These are phyloP conservation scores for Colletotrichum costaricense DNA, from an alignment of 2,329 filamentous ascomycete genomes.

Conservation along the genomic window DNA sequence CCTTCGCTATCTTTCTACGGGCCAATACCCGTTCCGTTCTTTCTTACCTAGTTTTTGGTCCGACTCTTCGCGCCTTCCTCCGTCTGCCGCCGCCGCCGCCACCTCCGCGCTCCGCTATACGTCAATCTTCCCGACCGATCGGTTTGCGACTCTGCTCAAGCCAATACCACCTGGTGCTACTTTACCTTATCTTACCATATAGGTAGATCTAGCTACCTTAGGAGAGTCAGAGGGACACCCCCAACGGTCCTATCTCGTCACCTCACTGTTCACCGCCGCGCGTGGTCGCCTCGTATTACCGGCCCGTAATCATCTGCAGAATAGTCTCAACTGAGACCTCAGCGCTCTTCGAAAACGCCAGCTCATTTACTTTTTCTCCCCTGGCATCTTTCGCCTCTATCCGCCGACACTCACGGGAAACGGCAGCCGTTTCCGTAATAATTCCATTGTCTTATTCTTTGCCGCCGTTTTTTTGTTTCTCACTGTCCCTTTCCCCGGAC, in stretches of 20 bases:
- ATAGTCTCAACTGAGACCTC: constrained; percentile 22
- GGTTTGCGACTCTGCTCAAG: constrained; percentile 37
- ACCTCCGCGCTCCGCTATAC: not conserved
- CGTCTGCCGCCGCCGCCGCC: not conserved
- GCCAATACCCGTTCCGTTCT: constrained; percentile 7
- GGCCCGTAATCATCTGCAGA: constrained; percentile 4
- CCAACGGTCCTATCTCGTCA: not conserved
- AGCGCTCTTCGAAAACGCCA: constrained; percentile 27
- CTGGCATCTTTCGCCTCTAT: constrained; percentile 22
- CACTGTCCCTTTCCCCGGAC: constrained; percentile 2
- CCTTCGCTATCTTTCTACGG: constrained; percentile 24
- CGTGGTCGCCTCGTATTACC: not conserved
- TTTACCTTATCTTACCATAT: not conserved
- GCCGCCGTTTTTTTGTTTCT: constrained; percentile 27
- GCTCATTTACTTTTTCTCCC: constrained; percentile 34
- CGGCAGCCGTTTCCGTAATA: constrained; percentile 33
- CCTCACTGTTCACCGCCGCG: not conserved
- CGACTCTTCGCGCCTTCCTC: constrained; percentile 4
- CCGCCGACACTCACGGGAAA: constrained; percentile 31
- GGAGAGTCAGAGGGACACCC: not conserved
- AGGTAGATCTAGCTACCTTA: not conserved
- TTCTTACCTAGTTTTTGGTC: not conserved
- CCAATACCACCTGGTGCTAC: constrained; percentile 31
- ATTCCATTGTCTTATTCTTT: constrained; percentile 34
- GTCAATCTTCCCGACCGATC: constrained; percentile 28